Evolutionary conservation across 2,329 filamentous ascomycete genomes (phyloP).

Genomic region (Xylariales sp.): DNA sequence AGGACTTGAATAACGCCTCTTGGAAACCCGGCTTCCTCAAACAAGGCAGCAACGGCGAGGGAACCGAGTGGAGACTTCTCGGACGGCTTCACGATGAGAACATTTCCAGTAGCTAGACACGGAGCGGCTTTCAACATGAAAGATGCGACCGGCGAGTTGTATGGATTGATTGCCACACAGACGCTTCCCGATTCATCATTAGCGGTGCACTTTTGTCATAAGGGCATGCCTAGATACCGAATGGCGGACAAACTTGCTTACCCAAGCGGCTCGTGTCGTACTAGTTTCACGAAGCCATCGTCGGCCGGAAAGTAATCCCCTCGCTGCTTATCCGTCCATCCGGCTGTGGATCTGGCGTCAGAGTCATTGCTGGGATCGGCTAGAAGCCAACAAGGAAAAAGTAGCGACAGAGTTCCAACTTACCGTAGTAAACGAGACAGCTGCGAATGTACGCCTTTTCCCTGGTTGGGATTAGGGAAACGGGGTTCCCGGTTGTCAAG

Average conservation of each 20-base stretch:
- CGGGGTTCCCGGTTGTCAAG: neutral
- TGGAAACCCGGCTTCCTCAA: constrained; percentile 33
- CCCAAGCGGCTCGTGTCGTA: neutral
- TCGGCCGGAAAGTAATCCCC: constrained; percentile 32
- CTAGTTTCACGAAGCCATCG: constrained; percentile 24
- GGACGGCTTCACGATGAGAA: constrained; percentile 33
- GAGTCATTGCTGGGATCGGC: too few species aligned
- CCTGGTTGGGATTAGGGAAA: neutral
- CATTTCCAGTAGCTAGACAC: constrained; percentile 33
- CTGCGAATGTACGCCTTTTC: neutral
- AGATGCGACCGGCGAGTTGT: constrained; percentile 35
- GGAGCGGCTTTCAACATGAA: constrained; percentile 33
- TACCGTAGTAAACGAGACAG: neutral
- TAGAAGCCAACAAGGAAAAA: too few species aligned
- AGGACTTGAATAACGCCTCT: constrained; percentile 34
- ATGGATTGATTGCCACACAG: constrained; percentile 28
- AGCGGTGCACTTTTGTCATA: neutral
- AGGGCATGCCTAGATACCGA: neutral
- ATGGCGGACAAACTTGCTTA: neutral
- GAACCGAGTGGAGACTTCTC: constrained; percentile 32
- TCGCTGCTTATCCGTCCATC: constrained; percentile 29
- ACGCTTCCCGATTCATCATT: constrained; percentile 2
- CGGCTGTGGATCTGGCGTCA: constrained; percentile 12
- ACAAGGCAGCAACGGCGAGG: constrained; percentile 24
- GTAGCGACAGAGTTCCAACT: too few species aligned